Percentiles rank a stretch among this genome's conserved stretches.
These are phyloP conservation scores for Hypholoma fasciculare DNA, from an alignment of 768 basidiomycete genomes.

Conservation along the genomic window DNA sequence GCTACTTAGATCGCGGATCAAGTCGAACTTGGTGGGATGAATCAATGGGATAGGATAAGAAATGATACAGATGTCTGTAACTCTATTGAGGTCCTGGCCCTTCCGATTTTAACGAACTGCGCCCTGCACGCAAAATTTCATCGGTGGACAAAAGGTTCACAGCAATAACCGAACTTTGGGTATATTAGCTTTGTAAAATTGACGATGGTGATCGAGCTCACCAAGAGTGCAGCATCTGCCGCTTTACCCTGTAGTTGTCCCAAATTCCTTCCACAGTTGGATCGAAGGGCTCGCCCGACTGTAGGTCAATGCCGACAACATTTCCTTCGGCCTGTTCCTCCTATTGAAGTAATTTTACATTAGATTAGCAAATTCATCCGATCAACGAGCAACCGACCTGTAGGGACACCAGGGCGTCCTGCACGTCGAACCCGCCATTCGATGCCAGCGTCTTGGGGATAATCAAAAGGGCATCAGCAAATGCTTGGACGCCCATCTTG, in stretches of 20 bases:
- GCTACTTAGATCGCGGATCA: no score
- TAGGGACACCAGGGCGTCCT: conserved; percentile 88
- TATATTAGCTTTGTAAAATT: conserved; percentile 17
- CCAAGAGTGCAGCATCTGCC: conserved; percentile 98
- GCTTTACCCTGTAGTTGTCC: conserved; percentile 99
- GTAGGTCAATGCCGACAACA: conserved; percentile 85
- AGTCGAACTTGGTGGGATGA: neutral
- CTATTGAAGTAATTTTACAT: conserved; percentile 31
- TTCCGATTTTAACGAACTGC: conserved; percentile 84
- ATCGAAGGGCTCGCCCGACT: conserved; percentile 95
- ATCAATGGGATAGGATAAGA: conserved; percentile 1
- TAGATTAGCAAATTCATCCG: neutral
- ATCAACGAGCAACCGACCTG: conserved; percentile 51
- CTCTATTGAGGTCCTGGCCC: conserved; percentile 17
- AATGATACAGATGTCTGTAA: conserved; percentile 1
- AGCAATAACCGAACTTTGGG: conserved; percentile 82
- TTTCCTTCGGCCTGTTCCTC: conserved; percentile 96
- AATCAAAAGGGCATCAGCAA: conserved; percentile 89
- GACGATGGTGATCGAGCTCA: conserved; percentile 35
- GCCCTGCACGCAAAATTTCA: conserved; percentile 90
- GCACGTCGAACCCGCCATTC: conserved; percentile 97
- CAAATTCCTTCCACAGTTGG: conserved; percentile 95
- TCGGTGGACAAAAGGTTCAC: conserved; percentile 94
- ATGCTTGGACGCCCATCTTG: conserved; percentile 97
- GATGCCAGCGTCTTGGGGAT: conserved; percentile 96